Evolutionary conservation across 768 basidiomycete genomes (phyloP), one percentile per base, ranked within the genome.

Genomic region (Boletus speciosus): DNA sequence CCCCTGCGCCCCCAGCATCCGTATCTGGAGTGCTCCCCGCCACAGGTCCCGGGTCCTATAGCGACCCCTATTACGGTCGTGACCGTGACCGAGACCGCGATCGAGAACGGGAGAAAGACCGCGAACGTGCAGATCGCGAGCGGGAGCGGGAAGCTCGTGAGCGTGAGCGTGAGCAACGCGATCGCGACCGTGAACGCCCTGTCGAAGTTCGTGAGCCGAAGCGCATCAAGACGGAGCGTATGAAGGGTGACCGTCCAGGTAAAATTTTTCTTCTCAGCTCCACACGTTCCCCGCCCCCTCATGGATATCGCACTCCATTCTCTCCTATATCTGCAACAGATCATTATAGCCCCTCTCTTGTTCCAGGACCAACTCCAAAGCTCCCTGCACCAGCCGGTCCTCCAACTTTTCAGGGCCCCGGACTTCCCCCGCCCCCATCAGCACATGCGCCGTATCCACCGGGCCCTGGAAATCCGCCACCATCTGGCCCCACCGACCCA

Each of bases 141-240:
- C 66, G 73, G 27, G 70, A 70, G 50, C 61, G 71, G 16, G 78
- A 78, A 35, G 60, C 68, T 42, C 65, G 75, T 34, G 65, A 66
- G 51, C 67, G 67, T 55, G 67, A 68, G 27, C 68, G 75, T 38
- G 70, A 73, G 38, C 65, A 71, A 51, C 67, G 74, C 45, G 78
- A 80, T 48, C 69, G 76, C 44, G 78, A 79, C 1, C 69, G 80
- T 25, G 78, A 79, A n/a, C 70, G 77, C 14, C 70, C 76, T 6
- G 74, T 75, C 53, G 76, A 78, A 56, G 69, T 68, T 47, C 66
- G 84, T 39, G 85, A 87, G 56, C 71, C 80, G 15, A 86, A 86
- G 67, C 76, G 85, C 47, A 73, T 81, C 55, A 86, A 85, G 66
- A 73, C 76, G 4, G 77, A 83, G 55, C 73, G 77, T 49, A 71